A percentile compares a stretch with the other conserved stretches of the same genome.
These are phyloP conservation scores for Firmiana major DNA, from an alignment of 345 rosid species.

Conservation along the genomic window DNA sequence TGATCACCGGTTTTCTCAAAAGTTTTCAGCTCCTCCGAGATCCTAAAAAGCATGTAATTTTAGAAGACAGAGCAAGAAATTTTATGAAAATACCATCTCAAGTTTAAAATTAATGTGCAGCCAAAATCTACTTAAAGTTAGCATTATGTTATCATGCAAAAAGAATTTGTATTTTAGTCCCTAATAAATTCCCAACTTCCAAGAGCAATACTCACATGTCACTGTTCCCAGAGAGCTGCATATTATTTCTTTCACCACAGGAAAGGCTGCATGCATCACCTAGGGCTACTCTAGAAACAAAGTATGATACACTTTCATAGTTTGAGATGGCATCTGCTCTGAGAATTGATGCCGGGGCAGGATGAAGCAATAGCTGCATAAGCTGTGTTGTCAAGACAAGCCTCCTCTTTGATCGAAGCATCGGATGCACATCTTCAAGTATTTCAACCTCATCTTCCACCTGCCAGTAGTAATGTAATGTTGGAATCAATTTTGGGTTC, in stretches of 20 bases:
- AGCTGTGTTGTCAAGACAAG: constrained; percentile 59
- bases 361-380: constrained; percentile 56
- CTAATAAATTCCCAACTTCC: neutral
- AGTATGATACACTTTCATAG: constrained; percentile 40
- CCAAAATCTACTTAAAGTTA: neutral
- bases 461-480: constrained; percentile 29
- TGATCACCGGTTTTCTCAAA: constrained; percentile 18
- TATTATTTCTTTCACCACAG: constrained; percentile 17
- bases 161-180: neutral
- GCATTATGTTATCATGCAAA: neutral
- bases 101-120: neutral
- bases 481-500: neutral
- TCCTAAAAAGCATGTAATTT: constrained; percentile 23
- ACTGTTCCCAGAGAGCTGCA: constrained; percentile 17
- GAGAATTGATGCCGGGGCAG: constrained; percentile 47
- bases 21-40: constrained; percentile 30
- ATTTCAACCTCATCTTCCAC: constrained; percentile 39
- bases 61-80: neutral
- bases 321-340: constrained; percentile 39
- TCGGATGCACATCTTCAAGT: constrained; percentile 35
- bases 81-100: neutral
- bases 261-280: constrained; percentile 56
- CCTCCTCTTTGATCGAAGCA: constrained; percentile 57
- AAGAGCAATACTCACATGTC: constrained; percentile 35
- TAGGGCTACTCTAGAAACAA: constrained; percentile 43